Evolutionary conservation across 257 asterid genomes (phyloP).

Genomic region (Solanum dulcamara): DNA sequence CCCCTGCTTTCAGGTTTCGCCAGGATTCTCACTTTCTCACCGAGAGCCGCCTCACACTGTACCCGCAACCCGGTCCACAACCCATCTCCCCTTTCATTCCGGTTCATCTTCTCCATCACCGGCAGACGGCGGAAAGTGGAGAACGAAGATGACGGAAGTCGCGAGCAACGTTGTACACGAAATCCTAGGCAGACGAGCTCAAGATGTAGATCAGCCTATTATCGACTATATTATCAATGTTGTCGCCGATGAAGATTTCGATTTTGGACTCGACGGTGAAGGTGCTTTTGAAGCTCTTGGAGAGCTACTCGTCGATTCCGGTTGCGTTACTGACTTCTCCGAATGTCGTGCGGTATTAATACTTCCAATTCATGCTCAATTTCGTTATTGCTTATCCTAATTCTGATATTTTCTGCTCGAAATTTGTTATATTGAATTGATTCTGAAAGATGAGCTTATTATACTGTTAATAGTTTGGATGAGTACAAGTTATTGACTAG

Average conservation of each 20-base stretch:
- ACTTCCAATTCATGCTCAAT: not conserved
- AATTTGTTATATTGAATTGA: not conserved
- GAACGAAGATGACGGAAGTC: conserved; percentile 62
- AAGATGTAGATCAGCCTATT: conserved; percentile 84
- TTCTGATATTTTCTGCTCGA: not conserved
- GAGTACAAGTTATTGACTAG: not conserved
- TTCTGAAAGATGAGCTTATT: not conserved
- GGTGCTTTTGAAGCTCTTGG: conserved; percentile 87
- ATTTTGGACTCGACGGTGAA: conserved; percentile 90
- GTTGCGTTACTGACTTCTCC: conserved; percentile 57
- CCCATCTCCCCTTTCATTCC: not conserved
- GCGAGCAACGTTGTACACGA: conserved; percentile 83
- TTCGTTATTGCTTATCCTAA: not conserved
- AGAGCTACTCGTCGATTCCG: conserved; percentile 78
- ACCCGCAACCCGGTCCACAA: not conserved
- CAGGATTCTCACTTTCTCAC: not conserved
- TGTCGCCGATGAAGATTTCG: conserved; percentile 96
- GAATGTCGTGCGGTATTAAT: conserved; percentile 73
- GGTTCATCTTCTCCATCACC: not conserved
- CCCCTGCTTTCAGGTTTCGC: not conserved
- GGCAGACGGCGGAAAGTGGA: not conserved
- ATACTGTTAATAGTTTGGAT: not conserved
- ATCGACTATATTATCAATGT: conserved; percentile 84
- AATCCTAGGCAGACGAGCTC: conserved; percentile 57
- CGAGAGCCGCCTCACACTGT: not conserved